Base-by-base conservation (phyloP, 441 rosid species). In the Lepidium campestre region DNA sequence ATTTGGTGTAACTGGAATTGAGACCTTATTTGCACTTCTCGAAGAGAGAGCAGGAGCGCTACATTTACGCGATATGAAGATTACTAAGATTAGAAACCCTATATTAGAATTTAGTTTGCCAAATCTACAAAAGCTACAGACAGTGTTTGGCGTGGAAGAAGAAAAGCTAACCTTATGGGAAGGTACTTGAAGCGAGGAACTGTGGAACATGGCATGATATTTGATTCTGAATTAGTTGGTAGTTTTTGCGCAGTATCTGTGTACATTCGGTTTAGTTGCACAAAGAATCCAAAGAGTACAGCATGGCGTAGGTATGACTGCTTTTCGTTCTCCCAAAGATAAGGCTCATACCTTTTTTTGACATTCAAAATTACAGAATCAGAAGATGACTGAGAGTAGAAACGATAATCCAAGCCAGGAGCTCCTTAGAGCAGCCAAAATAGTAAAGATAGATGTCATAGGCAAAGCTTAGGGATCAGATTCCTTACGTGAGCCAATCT, bases 101-200 rank as follows among this genome's bases (percentile, higher is more conserved):
- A 29, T 29, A 29, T 29, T 29, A 10, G 34, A 29, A 7, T 29
- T 7, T 34, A 40, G 71, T 54, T 61, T 29, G 10, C 41, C 44
- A n/a, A 40, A 40, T 40, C 14, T 15, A 69, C 11, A 34, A 45
- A 58, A 15, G 65, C 68, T 52, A 10, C 15, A 8, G 40, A 49
- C 32, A 56, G 29, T n/a, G 49, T 39, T 45, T 46, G 61, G 40
- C 25, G 45, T 20, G 56, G 47, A 57, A 53, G 31, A 35, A 35
- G 44, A 49, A 65, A 60, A 9, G 4, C 55, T 40, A 40, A 89
- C 97, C 99, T 88, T 79, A 90, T 94, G 57, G 99, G 98, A 74
- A 91, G 94, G 78, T 91, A 94, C 67, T 91, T 88, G 82, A 94
- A 94, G 67, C 98, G 96, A 46, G 99, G 98, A 78, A 88, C 91